Base-by-base conservation (phyloP, 2,329 filamentous ascomycete species). In the Talaromyces marneffei region DNA sequence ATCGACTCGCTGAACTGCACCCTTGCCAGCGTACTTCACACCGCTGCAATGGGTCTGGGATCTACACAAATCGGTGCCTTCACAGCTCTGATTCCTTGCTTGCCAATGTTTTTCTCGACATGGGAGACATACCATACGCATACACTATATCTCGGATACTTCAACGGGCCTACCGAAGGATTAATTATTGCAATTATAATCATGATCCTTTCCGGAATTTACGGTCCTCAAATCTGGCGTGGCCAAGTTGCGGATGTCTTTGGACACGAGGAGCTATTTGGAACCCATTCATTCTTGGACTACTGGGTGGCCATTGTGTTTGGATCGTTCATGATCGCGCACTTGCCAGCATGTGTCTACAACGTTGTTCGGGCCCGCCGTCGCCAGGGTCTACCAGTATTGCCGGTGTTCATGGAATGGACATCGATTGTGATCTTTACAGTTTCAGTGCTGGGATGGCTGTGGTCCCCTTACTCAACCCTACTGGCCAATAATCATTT, bases 51-150 rank as follows among this genome's bases (percentile, higher is more conserved):
- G 88, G 93, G 90, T 27, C 83, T 96, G 57, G 94, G 94, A 42
- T 86, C 90, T 3, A 91, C 90, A 18, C 87, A 87, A 65, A 86
- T 91, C 20, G 94, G 94, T 66, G 88, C 94, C 61, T 95, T 96
- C 74, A 97, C 94, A 0, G 92, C 92, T 1, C 80, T 99, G 46
- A 87, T 93, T 63, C 94, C 94, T 1, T 95, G 92, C 68, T 80
- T 99, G 48, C 91, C 94, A 63, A 99, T 99, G 94, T 99, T 96
- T 82, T 97, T 99, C 79, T 97, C 93, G 2, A 99, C 94, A 1
- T 99, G 94, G 94, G 94, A 99, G 78, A 99, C 94, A 0, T 99
- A 97, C 75, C 94, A 99, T 77, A 97, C 94, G 4, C 94, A 99
- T 75, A 97, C 94, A 0, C 81, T 99, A 5, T 99, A 96, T 75